Conservation (phyloP, 495 filamentous ascomycete species). For the Penicillium atrosanguineum region DNA sequence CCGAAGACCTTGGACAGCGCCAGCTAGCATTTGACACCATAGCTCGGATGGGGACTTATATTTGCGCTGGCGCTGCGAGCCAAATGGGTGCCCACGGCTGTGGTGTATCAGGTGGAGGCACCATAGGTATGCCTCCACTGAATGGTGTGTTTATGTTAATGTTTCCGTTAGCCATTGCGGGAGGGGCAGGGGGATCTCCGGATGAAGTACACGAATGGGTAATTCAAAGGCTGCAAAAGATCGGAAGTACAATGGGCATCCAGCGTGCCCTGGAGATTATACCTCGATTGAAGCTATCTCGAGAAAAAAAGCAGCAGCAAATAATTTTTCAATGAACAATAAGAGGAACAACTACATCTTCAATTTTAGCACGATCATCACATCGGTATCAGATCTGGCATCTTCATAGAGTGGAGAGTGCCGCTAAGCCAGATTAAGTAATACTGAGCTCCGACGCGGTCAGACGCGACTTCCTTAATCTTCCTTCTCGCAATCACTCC, state of each 20-base stretch:
- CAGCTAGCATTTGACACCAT: constrained; percentile 16
- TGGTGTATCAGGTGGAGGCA: background rate
- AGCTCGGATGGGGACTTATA: constrained; percentile 15
- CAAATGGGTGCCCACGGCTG: constrained; percentile 8
- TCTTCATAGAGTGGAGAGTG: background rate
- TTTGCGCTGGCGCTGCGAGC: constrained; percentile 20
- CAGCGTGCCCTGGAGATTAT: constrained; percentile 19
- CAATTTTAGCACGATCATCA: background rate
- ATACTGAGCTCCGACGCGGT: constrained; percentile 22
- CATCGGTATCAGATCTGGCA: too few relatives aligned
- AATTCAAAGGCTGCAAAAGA: constrained; percentile 24
- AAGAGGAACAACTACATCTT: background rate
- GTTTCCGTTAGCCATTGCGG: constrained; percentile 32
- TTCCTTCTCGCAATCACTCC: constrained; percentile 2
- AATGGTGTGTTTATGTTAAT: constrained; percentile 30
- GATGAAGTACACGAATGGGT: constrained; percentile 31
- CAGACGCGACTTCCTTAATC: constrained; percentile 13
- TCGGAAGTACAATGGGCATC: constrained; percentile 33
- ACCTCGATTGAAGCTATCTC: constrained; percentile 12
- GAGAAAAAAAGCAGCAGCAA: background rate
- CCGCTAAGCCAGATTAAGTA: constrained; percentile 27
- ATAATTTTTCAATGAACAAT: background rate
- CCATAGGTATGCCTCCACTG: constrained; percentile 14
- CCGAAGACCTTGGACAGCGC: constrained; percentile 8
- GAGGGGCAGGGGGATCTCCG: constrained; percentile 20